These are phyloP conservation scores for Venturia nashicola DNA, from an alignment of 2,329 filamentous ascomycete genomes.

Conservation along the genomic window DNA sequence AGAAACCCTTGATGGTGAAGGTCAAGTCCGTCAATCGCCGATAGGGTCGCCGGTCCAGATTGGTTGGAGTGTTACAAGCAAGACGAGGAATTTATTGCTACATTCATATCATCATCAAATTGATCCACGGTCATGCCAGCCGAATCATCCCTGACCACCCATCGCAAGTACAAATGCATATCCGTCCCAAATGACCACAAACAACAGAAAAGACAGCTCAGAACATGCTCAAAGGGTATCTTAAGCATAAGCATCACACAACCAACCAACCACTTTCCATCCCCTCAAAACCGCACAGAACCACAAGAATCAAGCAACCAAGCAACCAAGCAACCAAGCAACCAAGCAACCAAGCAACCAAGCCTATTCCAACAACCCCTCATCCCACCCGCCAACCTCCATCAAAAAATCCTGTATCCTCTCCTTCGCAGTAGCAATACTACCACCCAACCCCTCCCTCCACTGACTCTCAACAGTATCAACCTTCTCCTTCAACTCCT, in stretches of 20 bases:
- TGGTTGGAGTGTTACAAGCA: too few relatives aligned
- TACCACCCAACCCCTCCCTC: slow-evolving; percentile 71
- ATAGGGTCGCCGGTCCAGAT: too few relatives aligned
- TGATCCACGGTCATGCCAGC: neutral
- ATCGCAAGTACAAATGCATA: neutral
- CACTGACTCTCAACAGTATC: slow-evolving; percentile 84
- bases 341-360: too few relatives aligned
- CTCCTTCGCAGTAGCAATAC: slow-evolving; percentile 60
- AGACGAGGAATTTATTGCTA: too few relatives aligned
- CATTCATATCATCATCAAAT: too few relatives aligned
- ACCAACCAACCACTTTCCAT: neutral
- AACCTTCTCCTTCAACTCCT: slow-evolving; percentile 88
- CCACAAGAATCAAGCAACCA: neutral
- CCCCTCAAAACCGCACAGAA: neutral
- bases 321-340: too few relatives aligned
- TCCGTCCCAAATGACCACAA: neutral
- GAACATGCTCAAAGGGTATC: slow-evolving; percentile 1
- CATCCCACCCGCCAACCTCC: slow-evolving; percentile 78
- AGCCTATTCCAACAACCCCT: slow-evolving; percentile 34
- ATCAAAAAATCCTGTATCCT: slow-evolving; percentile 62
- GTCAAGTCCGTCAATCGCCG: too few relatives aligned
- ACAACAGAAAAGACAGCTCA: neutral
- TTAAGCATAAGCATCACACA: neutral
- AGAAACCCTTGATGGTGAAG: neutral
- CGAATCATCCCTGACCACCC: neutral